Evolutionary conservation across 164 flowering plant genomes (phyloP).

Genomic region (Buxus sempervirens): DNA sequence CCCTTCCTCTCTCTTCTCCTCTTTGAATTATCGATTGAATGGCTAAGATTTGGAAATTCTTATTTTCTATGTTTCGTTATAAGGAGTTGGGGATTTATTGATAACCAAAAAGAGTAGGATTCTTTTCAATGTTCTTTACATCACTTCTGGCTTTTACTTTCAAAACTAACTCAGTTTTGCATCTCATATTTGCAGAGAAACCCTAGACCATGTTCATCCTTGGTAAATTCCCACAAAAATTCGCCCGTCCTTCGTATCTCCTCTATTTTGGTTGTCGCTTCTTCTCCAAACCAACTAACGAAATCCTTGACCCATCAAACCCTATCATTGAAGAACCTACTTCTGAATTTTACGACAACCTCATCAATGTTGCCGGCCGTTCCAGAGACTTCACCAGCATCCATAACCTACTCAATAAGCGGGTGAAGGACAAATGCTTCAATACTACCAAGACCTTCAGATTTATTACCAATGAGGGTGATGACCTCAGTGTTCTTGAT

Average conservation of each 20-base stretch:
- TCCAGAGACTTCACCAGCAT: conserved; percentile 40
- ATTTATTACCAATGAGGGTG: conserved; percentile 34
- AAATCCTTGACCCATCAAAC: not conserved
- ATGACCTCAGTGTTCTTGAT: conserved; percentile 25
- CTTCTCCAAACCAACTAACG: conserved; percentile 8
- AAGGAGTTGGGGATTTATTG: no score
- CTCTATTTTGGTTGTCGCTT: conserved; percentile 14
- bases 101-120: no score
- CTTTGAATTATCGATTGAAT: no score
- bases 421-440: conserved; percentile 39
- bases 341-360: conserved; percentile 46
- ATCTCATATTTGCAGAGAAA: not conserved
- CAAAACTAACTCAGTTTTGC: no score
- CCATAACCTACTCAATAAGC: conserved; percentile 42
- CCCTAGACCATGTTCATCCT: conserved; percentile 30
- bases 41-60: no score
- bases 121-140: no score
- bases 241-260: conserved; percentile 4
- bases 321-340: conserved; percentile 28
- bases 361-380: conserved; percentile 43
- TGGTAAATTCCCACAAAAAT: conserved; percentile 14
- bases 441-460: conserved; percentile 57
- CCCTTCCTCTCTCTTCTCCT: no score
- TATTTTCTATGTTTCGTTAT: no score
- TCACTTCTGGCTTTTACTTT: no score